A percentile compares a stretch with the other conserved stretches of the same genome.
Evolutionary conservation across 768 basidiomycete genomes (phyloP).

Genomic region (Russula dissimulans): DNA sequence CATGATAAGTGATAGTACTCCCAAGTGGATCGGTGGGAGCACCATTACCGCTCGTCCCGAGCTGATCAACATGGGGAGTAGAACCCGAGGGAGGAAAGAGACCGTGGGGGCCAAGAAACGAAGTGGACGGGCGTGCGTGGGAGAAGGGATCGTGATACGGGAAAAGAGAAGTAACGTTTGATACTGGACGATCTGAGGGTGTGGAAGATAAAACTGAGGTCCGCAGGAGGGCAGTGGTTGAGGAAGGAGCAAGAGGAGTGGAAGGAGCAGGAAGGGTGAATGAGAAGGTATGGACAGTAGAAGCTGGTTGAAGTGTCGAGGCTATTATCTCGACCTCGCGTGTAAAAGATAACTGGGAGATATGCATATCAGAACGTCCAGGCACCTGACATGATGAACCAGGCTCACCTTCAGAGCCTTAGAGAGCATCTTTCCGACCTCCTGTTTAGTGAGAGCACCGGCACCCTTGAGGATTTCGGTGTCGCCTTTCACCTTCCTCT

Average conservation of each 20-base stretch:
- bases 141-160: slow-evolving; percentile 74
- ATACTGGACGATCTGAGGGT: slow-evolving; percentile 36
- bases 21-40: slow-evolving; percentile 18
- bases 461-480: slow-evolving; percentile 61
- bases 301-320: slow-evolving; percentile 88
- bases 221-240: slow-evolving; percentile 62
- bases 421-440: slow-evolving; percentile 83
- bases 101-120: slow-evolving; percentile 72
- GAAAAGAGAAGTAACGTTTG: slow-evolving; percentile 63
- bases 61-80: slow-evolving; percentile 17
- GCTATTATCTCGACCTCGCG: slow-evolving; percentile 92
- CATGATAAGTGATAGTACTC: slow-evolving; percentile 68
- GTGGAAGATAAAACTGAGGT: slow-evolving; percentile 57
- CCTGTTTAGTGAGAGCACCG: slow-evolving; percentile 74
- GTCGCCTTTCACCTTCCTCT: slow-evolving; percentile 55
- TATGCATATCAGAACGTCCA: neutral
- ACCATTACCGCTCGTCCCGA: slow-evolving; percentile 1
- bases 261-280: slow-evolving; percentile 74
- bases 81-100: slow-evolving; percentile 33
- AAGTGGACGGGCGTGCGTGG: slow-evolving; percentile 61
- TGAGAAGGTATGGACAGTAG: slow-evolving; percentile 86
- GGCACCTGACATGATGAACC: neutral
- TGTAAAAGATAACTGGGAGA: slow-evolving; percentile 70
- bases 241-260: slow-evolving; percentile 67
- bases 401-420: slow-evolving; percentile 74